These are phyloP conservation scores for Marasmius fiardii DNA, from an alignment of 1,284 basidiomycete species.

Conservation along the genomic window DNA sequence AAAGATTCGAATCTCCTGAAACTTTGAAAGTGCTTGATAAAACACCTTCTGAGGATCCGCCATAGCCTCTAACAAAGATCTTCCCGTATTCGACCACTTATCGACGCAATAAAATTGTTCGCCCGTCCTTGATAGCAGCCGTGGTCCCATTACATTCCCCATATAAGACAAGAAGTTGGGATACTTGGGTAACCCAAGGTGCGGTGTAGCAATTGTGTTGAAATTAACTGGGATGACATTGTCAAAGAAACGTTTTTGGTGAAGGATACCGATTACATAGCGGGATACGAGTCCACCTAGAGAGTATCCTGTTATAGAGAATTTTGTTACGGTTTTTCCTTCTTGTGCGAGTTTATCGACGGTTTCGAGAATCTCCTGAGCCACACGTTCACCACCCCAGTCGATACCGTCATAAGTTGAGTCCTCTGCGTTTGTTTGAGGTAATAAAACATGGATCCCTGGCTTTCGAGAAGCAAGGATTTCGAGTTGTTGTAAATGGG, in stretches of 20 bases:
- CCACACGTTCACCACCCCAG: conserved; percentile 67
- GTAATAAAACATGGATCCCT: conserved; percentile 46
- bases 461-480: neutral
- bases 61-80: conserved; percentile 66
- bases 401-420: conserved; percentile 76
- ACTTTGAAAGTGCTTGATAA: conserved; percentile 56
- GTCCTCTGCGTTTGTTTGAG: conserved; percentile 51
- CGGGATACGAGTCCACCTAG: conserved; percentile 67
- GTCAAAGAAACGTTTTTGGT: conserved; percentile 54
- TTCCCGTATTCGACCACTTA: conserved; percentile 52
- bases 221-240: conserved; percentile 58
- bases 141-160: conserved; percentile 49
- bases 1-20: conserved; percentile 61
- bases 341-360: conserved; percentile 35
- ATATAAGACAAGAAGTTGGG: conserved; percentile 45
- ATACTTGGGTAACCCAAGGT: conserved; percentile 50
- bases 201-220: conserved; percentile 66
- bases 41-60: conserved; percentile 68
- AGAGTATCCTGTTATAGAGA: conserved; percentile 64
- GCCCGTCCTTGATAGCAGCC: conserved; percentile 65
- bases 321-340: conserved; percentile 42
- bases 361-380: conserved; percentile 20
- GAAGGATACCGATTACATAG: conserved; percentile 58
- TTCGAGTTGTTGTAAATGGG: conserved; percentile 43
- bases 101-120: conserved; percentile 63